phyloP scores from a whole-genome alignment of 768 basidiomycete species.

The Pleurotus salmoneostramineus region DNA sequence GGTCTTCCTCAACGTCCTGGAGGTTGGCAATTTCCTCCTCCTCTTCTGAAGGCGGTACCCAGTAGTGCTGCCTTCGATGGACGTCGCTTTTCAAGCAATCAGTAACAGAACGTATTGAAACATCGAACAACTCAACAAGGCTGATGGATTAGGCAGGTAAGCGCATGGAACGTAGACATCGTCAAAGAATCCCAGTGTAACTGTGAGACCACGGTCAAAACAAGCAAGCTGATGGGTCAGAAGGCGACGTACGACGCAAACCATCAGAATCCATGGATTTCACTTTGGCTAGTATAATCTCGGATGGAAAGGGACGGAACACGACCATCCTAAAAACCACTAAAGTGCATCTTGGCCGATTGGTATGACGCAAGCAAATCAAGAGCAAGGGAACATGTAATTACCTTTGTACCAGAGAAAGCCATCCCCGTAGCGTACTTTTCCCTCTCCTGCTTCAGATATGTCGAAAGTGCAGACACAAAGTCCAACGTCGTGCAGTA shows the following conservation, averaged over 20 bases:
- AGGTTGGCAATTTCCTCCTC: slow-evolving; percentile 1
- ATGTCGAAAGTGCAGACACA: slow-evolving; percentile 91
- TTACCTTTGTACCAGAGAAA: slow-evolving; percentile 91
- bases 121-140: slow-evolving; percentile 52
- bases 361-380: slow-evolving; percentile 2
- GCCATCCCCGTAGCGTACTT: slow-evolving; percentile 92
- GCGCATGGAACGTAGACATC: slow-evolving; percentile 82
- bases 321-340: slow-evolving; percentile 88
- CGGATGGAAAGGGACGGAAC: slow-evolving; percentile 87
- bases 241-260: slow-evolving; percentile 61
- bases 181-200: slow-evolving; percentile 89
- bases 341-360: slow-evolving; percentile 23
- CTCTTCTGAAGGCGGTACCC: slow-evolving; percentile 45
- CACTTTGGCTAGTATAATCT: slow-evolving; percentile 87
- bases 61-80: slow-evolving; percentile 81
- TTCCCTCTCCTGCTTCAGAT: slow-evolving; percentile 83
- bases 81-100: slow-evolving; percentile 51
- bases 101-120: neutral
- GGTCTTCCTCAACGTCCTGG: slow-evolving; percentile 2
- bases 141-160: slow-evolving; percentile 77
- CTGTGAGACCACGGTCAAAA: slow-evolving; percentile 31
- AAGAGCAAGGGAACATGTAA: slow-evolving; percentile 10
- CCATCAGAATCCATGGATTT: slow-evolving; percentile 84
- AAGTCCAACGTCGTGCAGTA: slow-evolving; percentile 87
- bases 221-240: neutral